Percentiles rank a stretch among this genome's conserved stretches.
Evolutionary conservation across 305 asterid genomes (phyloP).

Genomic region (Rubia peregrina): DNA sequence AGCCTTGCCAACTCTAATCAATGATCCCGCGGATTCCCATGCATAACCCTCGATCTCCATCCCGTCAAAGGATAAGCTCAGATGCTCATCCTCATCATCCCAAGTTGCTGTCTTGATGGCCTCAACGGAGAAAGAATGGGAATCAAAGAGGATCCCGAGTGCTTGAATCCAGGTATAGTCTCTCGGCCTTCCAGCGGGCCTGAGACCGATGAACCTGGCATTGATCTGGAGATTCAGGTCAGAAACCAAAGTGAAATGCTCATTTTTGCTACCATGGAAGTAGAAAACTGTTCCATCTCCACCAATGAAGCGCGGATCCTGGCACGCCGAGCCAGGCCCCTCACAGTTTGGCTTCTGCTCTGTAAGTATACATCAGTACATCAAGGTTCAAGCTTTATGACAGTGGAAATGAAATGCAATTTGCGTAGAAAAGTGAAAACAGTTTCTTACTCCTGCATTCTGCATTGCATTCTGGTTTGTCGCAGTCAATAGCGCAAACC

Average conservation of each 20-base stretch:
- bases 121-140: slow-evolving; percentile 20
- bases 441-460: slow-evolving; percentile 1
- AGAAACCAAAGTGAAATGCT: slow-evolving; percentile 22
- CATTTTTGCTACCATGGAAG: slow-evolving; percentile 25
- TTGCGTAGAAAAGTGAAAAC: neutral
- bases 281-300: slow-evolving; percentile 26
- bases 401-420: neutral
- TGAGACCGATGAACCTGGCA: slow-evolving; percentile 23
- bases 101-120: slow-evolving; percentile 19
- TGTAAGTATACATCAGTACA: neutral
- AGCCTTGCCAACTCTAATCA: neutral
- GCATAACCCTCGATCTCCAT: slow-evolving; percentile 5
- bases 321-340: slow-evolving; percentile 25
- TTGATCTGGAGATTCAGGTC: slow-evolving; percentile 24
- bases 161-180: slow-evolving; percentile 29
- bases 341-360: slow-evolving; percentile 23
- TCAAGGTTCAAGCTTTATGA: neutral
- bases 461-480: slow-evolving; percentile 1
- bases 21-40: neutral
- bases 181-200: slow-evolving; percentile 19
- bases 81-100: slow-evolving; percentile 18
- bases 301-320: slow-evolving; percentile 24
- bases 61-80: slow-evolving; percentile 14
- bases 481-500: neutral
- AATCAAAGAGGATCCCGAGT: slow-evolving; percentile 21